phyloP scores from a whole-genome alignment of 805 yeast species.

The Phaffomyces opuntiae region DNA sequence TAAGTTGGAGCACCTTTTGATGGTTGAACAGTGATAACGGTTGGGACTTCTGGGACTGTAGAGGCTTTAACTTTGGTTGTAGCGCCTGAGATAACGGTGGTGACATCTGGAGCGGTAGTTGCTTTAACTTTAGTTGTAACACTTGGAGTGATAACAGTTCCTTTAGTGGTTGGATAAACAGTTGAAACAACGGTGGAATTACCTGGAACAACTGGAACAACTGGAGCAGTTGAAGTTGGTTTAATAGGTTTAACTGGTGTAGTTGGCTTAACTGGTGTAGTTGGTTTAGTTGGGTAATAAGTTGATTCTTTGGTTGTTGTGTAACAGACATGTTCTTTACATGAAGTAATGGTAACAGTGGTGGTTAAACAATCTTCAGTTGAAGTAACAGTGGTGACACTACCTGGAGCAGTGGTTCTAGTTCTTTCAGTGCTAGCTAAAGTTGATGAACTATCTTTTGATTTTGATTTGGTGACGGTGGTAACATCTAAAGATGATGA shows the following conservation, averaged over 20 bases:
- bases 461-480: too few relatives aligned
- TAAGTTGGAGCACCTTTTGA: too few relatives aligned
- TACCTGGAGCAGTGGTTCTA: too few relatives aligned
- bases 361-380: neutral
- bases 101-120: neutral
- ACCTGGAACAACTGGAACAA: neutral
- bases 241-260: neutral
- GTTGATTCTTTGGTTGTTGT: neutral
- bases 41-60: neutral
- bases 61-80: too few relatives aligned
- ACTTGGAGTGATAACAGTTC: neutral
- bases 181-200: neutral
- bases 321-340: neutral
- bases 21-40: neutral
- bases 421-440: too few relatives aligned
- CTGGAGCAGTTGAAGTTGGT: neutral
- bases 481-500: too few relatives aligned
- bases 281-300: neutral
- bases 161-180: neutral
- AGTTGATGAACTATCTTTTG: too few relatives aligned
- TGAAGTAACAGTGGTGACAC: too few relatives aligned
- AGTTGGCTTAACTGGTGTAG: neutral
- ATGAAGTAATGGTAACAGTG: slow-evolving; percentile 2
- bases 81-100: neutral
- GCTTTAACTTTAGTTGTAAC: neutral